A percentile compares a stretch with the other conserved stretches of the same genome.
Evolutionary conservation across 768 basidiomycete genomes (phyloP).

Genomic region (Boletus rufocinnamomeus): DNA sequence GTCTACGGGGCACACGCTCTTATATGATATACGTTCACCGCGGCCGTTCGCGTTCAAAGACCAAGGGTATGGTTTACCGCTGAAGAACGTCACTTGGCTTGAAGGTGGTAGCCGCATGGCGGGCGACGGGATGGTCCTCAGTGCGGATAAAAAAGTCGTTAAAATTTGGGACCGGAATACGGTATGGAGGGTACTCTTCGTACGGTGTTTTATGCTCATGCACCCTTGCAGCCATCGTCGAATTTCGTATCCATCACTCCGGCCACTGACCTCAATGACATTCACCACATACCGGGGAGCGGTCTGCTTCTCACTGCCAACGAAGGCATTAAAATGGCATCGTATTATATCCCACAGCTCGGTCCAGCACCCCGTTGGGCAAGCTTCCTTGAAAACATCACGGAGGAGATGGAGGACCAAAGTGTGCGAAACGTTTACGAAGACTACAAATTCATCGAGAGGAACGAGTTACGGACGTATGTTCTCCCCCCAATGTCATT

Average conservation of each 20-base stretch:
- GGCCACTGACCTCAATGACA: conserved; percentile 82
- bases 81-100: conserved; percentile 86
- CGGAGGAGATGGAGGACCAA: conserved; percentile 97
- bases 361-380: conserved; percentile 98
- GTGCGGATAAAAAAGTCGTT: conserved; percentile 94
- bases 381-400: conserved; percentile 96
- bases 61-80: conserved; percentile 92
- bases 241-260: conserved; percentile 96
- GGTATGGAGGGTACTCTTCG: conserved; percentile 45
- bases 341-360: conserved; percentile 93
- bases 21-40: conserved; percentile 91
- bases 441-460: conserved; percentile 97
- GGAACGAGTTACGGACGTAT: conserved; percentile 80
- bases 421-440: conserved; percentile 79
- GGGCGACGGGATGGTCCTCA: conserved; percentile 85
- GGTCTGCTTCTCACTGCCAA: conserved; percentile 92
- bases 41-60: conserved; percentile 88
- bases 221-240: conserved; percentile 58
- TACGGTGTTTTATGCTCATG: conserved; percentile 5
- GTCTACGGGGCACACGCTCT: conserved; percentile 88
- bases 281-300: conserved; percentile 87
- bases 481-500: conserved; percentile 34
- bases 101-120: conserved; percentile 84
- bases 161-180: conserved; percentile 94
- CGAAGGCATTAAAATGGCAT: conserved; percentile 94